Percentiles rank a stretch among this genome's conserved stretches.
Evolutionary conservation across 768 basidiomycete species (phyloP).

Genomic region (Multifurca ochricompacta): DNA sequence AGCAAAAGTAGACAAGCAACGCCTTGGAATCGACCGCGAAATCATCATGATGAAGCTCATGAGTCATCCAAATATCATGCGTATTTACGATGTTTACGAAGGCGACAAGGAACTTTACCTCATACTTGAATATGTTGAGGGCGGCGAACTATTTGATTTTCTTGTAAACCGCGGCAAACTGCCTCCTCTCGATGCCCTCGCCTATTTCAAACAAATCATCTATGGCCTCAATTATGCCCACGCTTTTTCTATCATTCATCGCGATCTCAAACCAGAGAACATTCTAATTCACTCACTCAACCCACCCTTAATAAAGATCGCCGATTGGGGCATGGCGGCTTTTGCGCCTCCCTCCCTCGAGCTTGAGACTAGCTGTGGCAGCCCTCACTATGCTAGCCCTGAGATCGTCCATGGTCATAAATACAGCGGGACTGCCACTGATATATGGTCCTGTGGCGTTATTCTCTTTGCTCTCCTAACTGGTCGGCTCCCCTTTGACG

Average conservation of each 20-base stretch:
- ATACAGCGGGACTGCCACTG: slow-evolving; percentile 84
- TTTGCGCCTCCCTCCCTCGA: slow-evolving; percentile 80
- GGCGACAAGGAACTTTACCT: slow-evolving; percentile 86
- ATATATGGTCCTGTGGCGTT: slow-evolving; percentile 96
- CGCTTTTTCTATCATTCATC: slow-evolving; percentile 94
- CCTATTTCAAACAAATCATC: slow-evolving; percentile 93
- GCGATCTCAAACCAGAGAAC: slow-evolving; percentile 97
- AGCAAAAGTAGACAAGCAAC: slow-evolving; percentile 71
- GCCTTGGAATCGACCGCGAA: slow-evolving; percentile 85
- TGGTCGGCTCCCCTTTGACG: slow-evolving; percentile 89
- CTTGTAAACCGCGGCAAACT: slow-evolving; percentile 84
- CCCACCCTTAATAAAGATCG: slow-evolving; percentile 86
- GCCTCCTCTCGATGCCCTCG: slow-evolving; percentile 70
- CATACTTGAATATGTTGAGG: slow-evolving; percentile 90
- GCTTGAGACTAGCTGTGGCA: slow-evolving; percentile 92
- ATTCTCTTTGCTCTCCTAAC: slow-evolving; percentile 87
- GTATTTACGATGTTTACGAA: slow-evolving; percentile 94
- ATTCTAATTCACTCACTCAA: slow-evolving; percentile 80
- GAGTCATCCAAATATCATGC: slow-evolving; percentile 95
- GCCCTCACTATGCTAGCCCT: slow-evolving; percentile 94
- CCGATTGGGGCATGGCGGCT: slow-evolving; percentile 98
- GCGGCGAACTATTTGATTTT: slow-evolving; percentile 96
- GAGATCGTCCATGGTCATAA: slow-evolving; percentile 90
- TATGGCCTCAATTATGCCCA: slow-evolving; percentile 95
- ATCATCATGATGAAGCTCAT: slow-evolving; percentile 99